Evolutionary conservation across 495 filamentous ascomycete genomes (phyloP).

Genomic region (Podospora pseudoanserina): DNA sequence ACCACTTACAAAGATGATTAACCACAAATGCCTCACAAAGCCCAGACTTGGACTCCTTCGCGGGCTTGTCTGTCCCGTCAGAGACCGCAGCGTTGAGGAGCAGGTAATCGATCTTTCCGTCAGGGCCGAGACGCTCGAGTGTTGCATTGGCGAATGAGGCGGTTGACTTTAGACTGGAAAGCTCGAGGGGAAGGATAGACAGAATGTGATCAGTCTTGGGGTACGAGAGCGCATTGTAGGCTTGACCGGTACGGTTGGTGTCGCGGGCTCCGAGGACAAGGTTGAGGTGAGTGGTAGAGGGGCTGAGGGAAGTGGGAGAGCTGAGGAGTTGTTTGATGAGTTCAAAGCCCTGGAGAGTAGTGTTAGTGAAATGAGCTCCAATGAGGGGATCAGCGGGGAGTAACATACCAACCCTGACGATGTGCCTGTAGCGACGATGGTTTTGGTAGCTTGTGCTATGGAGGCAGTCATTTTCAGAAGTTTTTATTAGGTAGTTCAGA

Average conservation of each 20-base stretch:
- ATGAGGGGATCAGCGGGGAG: background rate
- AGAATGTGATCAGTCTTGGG: conserved; percentile 35
- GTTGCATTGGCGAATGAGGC: conserved; percentile 38
- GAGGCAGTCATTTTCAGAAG: background rate
- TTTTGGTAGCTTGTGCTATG: conserved; percentile 39
- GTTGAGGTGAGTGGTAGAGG: conserved; percentile 29
- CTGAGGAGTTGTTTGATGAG: conserved; percentile 42
- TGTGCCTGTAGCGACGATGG: conserved; percentile 44
- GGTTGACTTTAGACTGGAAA: conserved; percentile 34
- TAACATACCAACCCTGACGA: conserved; percentile 42
- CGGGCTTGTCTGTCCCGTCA: conserved; percentile 23
- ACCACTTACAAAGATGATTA: conserved; percentile 41
- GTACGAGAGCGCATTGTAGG: conserved; percentile 35
- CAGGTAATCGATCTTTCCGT: conserved; percentile 37
- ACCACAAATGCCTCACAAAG: conserved; percentile 42
- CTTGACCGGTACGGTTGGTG: conserved; percentile 30
- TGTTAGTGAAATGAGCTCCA: conserved; percentile 6
- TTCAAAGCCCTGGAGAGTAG: conserved; percentile 41
- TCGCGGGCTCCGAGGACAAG: conserved; percentile 46
- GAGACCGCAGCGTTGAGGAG: conserved; percentile 40
- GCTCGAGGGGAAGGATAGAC: conserved; percentile 42
- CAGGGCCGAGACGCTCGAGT: conserved; percentile 34
- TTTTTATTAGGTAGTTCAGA: background rate
- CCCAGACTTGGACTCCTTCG: conserved; percentile 30
- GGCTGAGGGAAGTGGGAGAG: conserved; percentile 19